Evolutionary conservation across 2,329 filamentous ascomycete species (phyloP).

Genomic region (Beauveria pseudobassiana): DNA sequence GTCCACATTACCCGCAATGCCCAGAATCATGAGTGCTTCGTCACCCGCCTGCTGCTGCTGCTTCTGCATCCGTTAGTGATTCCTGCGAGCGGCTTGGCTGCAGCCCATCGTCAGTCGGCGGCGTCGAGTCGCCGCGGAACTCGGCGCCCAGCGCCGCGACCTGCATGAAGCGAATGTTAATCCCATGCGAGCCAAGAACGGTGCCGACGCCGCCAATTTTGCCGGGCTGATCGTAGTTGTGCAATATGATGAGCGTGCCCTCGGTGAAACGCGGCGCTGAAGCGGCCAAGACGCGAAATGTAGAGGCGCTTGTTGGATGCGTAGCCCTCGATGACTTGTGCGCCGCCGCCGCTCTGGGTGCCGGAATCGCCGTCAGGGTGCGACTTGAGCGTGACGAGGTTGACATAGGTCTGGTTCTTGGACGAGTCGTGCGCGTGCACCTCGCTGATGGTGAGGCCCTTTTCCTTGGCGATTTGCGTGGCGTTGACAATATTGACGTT

Average conservation of each 20-base stretch:
- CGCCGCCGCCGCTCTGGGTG: slow-evolving; percentile 17
- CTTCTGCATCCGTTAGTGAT: slow-evolving; percentile 19
- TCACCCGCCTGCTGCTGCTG: slow-evolving; percentile 22
- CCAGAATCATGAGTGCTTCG: slow-evolving; percentile 77
- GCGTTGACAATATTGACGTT: slow-evolving; percentile 82
- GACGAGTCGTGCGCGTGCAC: slow-evolving; percentile 52
- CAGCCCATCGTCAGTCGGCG: slow-evolving; percentile 17
- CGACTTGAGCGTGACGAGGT: slow-evolving; percentile 62
- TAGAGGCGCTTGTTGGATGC: slow-evolving; percentile 56
- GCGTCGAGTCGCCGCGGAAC: slow-evolving; percentile 23
- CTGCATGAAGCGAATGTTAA: slow-evolving; percentile 78
- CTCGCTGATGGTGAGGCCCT: slow-evolving; percentile 71
- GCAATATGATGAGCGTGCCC: slow-evolving; percentile 67
- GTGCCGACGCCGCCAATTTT: slow-evolving; percentile 76
- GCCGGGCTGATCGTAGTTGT: slow-evolving; percentile 74
- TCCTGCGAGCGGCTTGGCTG: slow-evolving; percentile 23
- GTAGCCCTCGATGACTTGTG: slow-evolving; percentile 55
- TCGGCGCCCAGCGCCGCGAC: slow-evolving; percentile 47
- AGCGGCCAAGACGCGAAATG: slow-evolving; percentile 67
- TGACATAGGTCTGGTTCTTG: slow-evolving; percentile 58
- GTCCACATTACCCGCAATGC: slow-evolving; percentile 59
- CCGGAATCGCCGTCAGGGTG: slow-evolving; percentile 24
- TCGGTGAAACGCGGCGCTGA: slow-evolving; percentile 64
- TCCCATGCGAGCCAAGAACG: slow-evolving; percentile 58
- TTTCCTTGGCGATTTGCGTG: slow-evolving; percentile 64